Conservation (phyloP, 805 yeast genomes). For the Blastobotrys robertii region DNA sequence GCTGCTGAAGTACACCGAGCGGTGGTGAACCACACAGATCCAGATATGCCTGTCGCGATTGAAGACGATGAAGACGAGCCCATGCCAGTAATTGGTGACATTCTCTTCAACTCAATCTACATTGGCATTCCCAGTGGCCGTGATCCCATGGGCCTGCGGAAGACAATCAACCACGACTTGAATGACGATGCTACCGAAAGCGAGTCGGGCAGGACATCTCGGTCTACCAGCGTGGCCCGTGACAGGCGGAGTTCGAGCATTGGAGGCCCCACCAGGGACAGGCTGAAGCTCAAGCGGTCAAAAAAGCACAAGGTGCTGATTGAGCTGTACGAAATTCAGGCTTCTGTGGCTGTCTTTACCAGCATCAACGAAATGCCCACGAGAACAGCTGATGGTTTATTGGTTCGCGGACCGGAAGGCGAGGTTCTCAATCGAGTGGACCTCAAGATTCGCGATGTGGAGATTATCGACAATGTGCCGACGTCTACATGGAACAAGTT, state of each 20-base stretch:
- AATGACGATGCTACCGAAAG: constrained; percentile 28
- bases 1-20: constrained; percentile 29
- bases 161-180: constrained; percentile 44
- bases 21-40: constrained; percentile 1
- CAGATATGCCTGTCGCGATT: background rate
- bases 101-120: constrained; percentile 71
- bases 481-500: constrained; percentile 89
- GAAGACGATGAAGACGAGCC: constrained; percentile 11
- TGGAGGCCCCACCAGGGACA: background rate
- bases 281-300: constrained; percentile 57
- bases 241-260: constrained; percentile 3
- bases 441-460: constrained; percentile 44
- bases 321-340: constrained; percentile 44
- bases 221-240: constrained; percentile 10
- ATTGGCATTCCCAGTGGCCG: constrained; percentile 45
- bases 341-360: constrained; percentile 36
- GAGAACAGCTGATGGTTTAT: constrained; percentile 12
- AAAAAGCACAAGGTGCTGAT: constrained; percentile 47
- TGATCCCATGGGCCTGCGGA: constrained; percentile 37
- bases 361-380: constrained; percentile 36
- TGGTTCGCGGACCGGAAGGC: constrained; percentile 25
- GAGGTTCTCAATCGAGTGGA: constrained; percentile 42
- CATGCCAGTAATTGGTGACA: constrained; percentile 42
- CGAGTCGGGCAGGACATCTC: constrained; percentile 11
- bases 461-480: constrained; percentile 66